Conservation (phyloP, 139 green algal genomes). For the Chlamydomonas sp. region DNA sequence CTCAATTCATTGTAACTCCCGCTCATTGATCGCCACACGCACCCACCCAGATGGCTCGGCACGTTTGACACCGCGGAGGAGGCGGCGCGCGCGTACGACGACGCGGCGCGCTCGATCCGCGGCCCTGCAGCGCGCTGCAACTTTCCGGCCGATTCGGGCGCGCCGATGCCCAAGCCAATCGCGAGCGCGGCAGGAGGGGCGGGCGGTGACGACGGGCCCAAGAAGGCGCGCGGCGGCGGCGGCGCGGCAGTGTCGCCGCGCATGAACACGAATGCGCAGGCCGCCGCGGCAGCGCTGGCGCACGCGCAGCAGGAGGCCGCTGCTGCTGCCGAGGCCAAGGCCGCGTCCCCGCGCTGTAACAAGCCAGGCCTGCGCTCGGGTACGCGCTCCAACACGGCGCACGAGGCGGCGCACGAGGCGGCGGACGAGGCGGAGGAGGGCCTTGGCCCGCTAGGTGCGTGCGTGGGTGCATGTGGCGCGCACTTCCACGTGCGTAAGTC, state of each 20-base stretch:
- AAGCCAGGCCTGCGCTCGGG: background rate
- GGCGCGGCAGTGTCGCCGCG: background rate
- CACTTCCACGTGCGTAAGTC: too few species aligned
- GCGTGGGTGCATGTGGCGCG: too few species aligned
- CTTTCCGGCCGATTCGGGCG: slow-evolving; percentile 18
- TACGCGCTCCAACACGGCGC: too few species aligned
- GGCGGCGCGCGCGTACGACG: slow-evolving; percentile 75
- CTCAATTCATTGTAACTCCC: background rate
- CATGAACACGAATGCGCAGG: background rate
- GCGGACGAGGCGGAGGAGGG: too few species aligned
- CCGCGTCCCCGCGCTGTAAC: background rate
- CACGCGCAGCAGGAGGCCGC: too few species aligned
- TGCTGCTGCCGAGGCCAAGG: too few species aligned
- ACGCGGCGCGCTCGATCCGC: slow-evolving; percentile 62
- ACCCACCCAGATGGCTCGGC: slow-evolving; percentile 64
- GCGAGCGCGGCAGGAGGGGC: background rate
- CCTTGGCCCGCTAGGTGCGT: too few species aligned
- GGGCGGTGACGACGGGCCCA: background rate
- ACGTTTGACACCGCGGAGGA: slow-evolving; percentile 81
- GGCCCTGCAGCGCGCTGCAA: slow-evolving; percentile 28
- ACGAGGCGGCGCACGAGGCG: too few species aligned
- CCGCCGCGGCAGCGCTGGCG: too few species aligned
- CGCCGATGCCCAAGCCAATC: slow-evolving; percentile 11
- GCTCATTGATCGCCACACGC: background rate
- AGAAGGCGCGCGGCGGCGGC: background rate